Evolutionary conservation across 805 yeast species (phyloP).

Genomic region (Monosporozyma servazzii): DNA sequence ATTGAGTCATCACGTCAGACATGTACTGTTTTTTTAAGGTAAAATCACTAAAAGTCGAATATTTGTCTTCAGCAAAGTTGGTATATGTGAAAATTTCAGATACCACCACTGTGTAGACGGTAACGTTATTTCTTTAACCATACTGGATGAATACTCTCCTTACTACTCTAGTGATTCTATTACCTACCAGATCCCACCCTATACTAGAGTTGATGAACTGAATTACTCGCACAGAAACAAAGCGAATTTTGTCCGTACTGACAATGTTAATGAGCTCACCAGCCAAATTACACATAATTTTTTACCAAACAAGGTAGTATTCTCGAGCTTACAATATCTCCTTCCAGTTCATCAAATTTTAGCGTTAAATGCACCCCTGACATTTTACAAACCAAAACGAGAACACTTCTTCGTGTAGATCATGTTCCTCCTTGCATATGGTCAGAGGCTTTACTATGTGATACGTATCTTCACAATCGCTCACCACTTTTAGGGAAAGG

Average conservation of each 20-base stretch:
- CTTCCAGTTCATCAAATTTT: constrained; percentile 9
- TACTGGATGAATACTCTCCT: constrained; percentile 2
- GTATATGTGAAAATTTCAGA: background rate
- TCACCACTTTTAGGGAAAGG: constrained; percentile 3
- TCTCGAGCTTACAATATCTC: constrained; percentile 8
- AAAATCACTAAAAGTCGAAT: too few relatives aligned
- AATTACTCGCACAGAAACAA: background rate
- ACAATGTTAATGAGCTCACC: constrained; percentile 5
- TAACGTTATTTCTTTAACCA: constrained; percentile 1
- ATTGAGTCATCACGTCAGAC: too few relatives aligned
- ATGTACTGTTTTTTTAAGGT: too few relatives aligned
- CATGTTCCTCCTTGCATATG: constrained; percentile 10
- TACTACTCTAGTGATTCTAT: constrained; percentile 2
- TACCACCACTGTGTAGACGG: background rate
- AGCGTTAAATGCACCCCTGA: constrained; percentile 11
- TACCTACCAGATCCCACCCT: constrained; percentile 2
- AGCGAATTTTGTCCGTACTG: background rate
- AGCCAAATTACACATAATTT: background rate
- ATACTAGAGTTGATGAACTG: constrained; percentile 1
- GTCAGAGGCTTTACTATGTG: constrained; percentile 10
- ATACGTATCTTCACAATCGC: constrained; percentile 8
- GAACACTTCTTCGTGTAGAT: constrained; percentile 5
- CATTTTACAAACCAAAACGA: constrained; percentile 5
- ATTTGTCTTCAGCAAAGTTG: background rate
- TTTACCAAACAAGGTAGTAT: constrained; percentile 1